Percentiles rank a stretch among this genome's conserved stretches.
Evolutionary conservation across 805 yeast genomes (phyloP).

Genomic region (Starmerella bombi): DNA sequence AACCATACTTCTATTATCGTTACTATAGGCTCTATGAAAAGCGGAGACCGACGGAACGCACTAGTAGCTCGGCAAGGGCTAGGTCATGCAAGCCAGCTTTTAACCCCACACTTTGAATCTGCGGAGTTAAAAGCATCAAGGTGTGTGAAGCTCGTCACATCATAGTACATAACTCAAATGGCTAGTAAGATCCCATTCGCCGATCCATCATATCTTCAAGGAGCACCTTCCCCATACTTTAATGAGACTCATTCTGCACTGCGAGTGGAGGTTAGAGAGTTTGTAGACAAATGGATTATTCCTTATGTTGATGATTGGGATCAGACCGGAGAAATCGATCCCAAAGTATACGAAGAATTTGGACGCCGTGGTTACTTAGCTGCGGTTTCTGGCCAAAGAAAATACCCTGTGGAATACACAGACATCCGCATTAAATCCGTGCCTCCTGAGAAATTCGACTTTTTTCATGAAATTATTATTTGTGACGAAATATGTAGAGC

Average conservation of each 20-base stretch:
- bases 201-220: slow-evolving; percentile 33
- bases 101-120: background rate
- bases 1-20: too few species aligned
- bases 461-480: slow-evolving; percentile 31
- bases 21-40: too few species aligned
- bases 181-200: slow-evolving; percentile 27
- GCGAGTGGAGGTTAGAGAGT: slow-evolving; percentile 30
- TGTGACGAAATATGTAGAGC: slow-evolving; percentile 30
- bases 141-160: too few species aligned
- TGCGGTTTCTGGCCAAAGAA: slow-evolving; percentile 29
- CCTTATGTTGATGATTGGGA: slow-evolving; percentile 36
- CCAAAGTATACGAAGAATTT: slow-evolving; percentile 26
- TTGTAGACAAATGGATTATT: slow-evolving; percentile 29
- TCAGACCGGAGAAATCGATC: slow-evolving; percentile 28
- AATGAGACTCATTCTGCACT: slow-evolving; percentile 32
- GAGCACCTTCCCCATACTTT: slow-evolving; percentile 29
- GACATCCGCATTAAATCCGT: slow-evolving; percentile 28
- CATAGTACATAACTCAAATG: too few species aligned
- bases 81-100: background rate
- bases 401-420: slow-evolving; percentile 30
- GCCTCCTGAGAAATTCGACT: slow-evolving; percentile 30
- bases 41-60: too few species aligned
- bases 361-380: slow-evolving; percentile 32
- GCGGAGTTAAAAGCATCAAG: too few species aligned
- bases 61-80: background rate